Evolutionary conservation across 805 yeast species (phyloP), one percentile per base, ranked within the genome.

Genomic region (Sugiyamaella americana): DNA sequence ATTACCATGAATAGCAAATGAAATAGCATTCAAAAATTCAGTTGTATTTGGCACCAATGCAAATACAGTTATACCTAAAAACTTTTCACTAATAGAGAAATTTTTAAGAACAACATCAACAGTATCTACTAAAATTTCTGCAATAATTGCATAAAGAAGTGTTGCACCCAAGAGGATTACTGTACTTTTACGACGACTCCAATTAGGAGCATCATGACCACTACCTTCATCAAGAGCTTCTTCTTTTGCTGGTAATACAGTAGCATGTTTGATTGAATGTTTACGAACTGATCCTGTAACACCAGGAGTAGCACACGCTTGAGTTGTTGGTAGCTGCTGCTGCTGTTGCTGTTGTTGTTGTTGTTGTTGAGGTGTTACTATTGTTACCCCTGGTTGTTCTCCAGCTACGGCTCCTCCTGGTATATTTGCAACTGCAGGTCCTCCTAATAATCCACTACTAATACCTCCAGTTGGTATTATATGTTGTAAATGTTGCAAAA

Each of bases 1-100:
- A 56, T 93, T 93, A 1, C 98, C 98, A 56, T 91, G 80, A 56
- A 87, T 79, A 0, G 98, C 98, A 70, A 93, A 93, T 21, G 96
- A 88, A 48, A 93, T 89, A 58, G 98, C 98, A 66, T 93, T 93
- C 49, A 93, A 75, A 58, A 93, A 93, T 67, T 93, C 98, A 0
- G 98, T 93, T 4, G 98, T 87, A 60, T 89, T 93, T 10, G 98
- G 98, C 22, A 93, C 96, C 38, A 93, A 70, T 0, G 98, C 98
- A 69, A 93, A 93, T 1, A 93, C 84, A 0, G 98, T 91, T 55
- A 93, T 73, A 4, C 98, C 98, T 37, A 93, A 71, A 60, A 93
- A 81, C 60, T 93, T 91, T 17, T 96, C 96, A 57, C 85, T 78
- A 43, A 93, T 79, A n/a, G 95, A 87, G 62, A 77, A 84, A 52